Evolutionary conservation across 2,329 filamentous ascomycete genomes (phyloP).

Genomic region (Coniochaeta hoffmannii): DNA sequence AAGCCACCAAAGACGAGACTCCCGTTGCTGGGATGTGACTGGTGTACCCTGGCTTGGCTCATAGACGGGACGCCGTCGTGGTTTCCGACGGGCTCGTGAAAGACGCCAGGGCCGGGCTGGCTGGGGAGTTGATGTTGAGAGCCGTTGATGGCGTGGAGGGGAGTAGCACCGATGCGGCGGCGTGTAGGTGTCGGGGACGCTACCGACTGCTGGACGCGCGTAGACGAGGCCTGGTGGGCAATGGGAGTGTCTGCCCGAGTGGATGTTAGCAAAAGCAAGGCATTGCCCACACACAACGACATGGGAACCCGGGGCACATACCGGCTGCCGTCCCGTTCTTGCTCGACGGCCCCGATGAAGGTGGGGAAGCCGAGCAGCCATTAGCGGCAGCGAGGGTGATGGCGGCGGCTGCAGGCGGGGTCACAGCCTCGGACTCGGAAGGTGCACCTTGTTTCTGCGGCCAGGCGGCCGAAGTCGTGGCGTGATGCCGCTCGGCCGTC

Average conservation of each 20-base stretch:
- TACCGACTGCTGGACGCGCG: background rate
- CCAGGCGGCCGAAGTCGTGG: background rate
- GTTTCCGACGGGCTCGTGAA: background rate
- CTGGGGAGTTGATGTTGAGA: constrained; percentile 1
- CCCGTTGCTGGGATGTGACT: constrained; percentile 45
- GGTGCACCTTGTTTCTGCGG: background rate
- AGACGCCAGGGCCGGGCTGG: constrained; percentile 6
- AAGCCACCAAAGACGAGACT: constrained; percentile 51
- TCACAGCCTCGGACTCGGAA: background rate
- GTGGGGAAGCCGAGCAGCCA: background rate
- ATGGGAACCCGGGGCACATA: background rate
- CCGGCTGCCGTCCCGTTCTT: background rate
- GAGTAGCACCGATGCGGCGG: background rate
- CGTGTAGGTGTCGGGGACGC: constrained; percentile 9
- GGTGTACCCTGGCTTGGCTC: constrained; percentile 33
- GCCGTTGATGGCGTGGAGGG: background rate
- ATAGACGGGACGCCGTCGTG: constrained; percentile 13
- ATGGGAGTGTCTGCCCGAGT: constrained; percentile 8
- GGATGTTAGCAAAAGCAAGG: background rate
- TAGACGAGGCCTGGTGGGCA: background rate
- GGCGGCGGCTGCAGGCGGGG: background rate
- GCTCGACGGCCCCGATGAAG: background rate
- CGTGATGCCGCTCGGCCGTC: background rate
- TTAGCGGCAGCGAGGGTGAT: background rate
- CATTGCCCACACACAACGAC: background rate